A percentile compares a stretch with the other conserved stretches of the same genome.
These are phyloP conservation scores for Salix udensis DNA, from an alignment of 345 rosid genomes.

Conservation along the genomic window DNA sequence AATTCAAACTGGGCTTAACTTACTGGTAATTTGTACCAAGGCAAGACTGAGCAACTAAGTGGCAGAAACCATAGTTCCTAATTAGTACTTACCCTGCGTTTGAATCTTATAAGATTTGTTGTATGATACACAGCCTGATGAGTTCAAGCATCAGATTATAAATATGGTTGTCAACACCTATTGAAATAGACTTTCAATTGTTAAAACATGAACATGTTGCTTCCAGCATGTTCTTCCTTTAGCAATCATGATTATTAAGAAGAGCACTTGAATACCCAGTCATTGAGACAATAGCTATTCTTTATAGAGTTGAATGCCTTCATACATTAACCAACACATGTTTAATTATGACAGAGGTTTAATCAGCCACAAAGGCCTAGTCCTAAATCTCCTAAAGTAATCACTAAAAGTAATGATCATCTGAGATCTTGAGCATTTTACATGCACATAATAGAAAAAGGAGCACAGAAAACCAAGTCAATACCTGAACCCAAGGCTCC, in stretches of 20 bases:
- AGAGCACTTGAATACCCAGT: background rate
- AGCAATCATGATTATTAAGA: background rate
- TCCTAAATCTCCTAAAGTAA: background rate
- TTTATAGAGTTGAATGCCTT: background rate
- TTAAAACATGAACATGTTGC: background rate
- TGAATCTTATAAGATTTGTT: background rate
- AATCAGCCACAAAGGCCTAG: background rate
- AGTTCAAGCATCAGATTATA: background rate
- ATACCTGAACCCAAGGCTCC: constrained; percentile 98
- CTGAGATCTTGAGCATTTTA: background rate
- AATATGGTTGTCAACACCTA: background rate
- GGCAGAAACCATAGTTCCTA: background rate
- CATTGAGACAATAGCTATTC: background rate
- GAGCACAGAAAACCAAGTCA: background rate
- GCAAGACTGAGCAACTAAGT: background rate
- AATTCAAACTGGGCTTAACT: background rate
- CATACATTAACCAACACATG: background rate
- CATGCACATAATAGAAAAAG: background rate
- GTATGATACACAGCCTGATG: background rate
- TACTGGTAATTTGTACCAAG: background rate
- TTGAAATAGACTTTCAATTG: background rate
- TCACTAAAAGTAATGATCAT: background rate
- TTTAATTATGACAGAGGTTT: background rate
- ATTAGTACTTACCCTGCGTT: background rate
- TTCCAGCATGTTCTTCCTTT: background rate